Evolutionary conservation across 2,329 filamentous ascomycete species (phyloP), one percentile per base, ranked within the genome.

Genomic region (Aspergillus sp.): DNA sequence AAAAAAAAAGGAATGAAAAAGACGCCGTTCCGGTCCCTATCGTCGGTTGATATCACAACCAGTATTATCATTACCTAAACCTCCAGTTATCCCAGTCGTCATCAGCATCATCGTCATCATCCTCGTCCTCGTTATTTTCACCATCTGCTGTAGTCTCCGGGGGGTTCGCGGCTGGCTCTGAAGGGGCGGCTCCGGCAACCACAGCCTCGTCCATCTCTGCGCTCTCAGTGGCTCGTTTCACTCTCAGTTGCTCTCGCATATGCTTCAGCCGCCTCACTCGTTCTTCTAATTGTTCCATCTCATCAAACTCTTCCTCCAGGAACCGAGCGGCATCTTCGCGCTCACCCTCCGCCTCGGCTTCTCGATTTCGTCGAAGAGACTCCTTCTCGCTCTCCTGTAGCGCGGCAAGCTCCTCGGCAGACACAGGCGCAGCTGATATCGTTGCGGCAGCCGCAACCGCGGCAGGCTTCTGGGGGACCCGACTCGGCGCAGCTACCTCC

Each of bases 211-310:
- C 77, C 39, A 66, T 48, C 19, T 74, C 56, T n/a, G 56, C 56
- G 54, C 51, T 68, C 54, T 64, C 69, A 22, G 60, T 57, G 34
- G 64, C 61, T 49, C 67, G 71, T 61, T 61, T 79, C 66, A 66
- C 77, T 66, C 85, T 80, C 60, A 93, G 70, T 54, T 86, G 85
- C 68, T 93, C 90, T 47, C 89, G 80, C 71, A 85, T 86, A 68
- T 90, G 86, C 70, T 89, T 88, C 54, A 93, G 73, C 60, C 80
- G 82, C 58, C 81, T 80, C 12, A 93, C 88, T 6, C 89, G 83
- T 51, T 85, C 84, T 72, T 93, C 90, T 46, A 93, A 80, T 68
- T 87, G 84, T 69, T 89, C 87, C 90, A 93, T 93, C 70, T 92
- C 87, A 57, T 91, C 89, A 64, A 93, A 89, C 72, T 93, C 90